phyloP scores from a whole-genome alignment of 768 basidiomycete genomes.

The Asterophora lycoperdoides region DNA sequence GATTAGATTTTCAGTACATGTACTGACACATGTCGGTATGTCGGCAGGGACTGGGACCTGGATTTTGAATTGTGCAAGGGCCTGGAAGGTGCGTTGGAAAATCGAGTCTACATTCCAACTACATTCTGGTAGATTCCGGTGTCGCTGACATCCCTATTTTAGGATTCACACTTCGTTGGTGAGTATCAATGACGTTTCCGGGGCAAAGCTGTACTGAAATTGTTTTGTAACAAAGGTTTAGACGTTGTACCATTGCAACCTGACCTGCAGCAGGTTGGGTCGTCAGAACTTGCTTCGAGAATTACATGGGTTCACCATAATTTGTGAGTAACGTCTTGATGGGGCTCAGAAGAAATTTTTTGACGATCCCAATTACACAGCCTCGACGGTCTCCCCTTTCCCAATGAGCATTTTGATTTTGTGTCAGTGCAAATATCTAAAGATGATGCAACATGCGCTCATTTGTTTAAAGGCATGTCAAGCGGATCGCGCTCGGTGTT shows the following conservation, averaged over 20 bases:
- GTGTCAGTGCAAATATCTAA: slow-evolving; percentile 45
- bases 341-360: slow-evolving; percentile 1
- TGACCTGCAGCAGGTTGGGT: slow-evolving; percentile 57
- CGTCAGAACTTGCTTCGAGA: slow-evolving; percentile 50
- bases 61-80: slow-evolving; percentile 60
- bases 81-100: slow-evolving; percentile 53
- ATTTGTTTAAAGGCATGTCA: slow-evolving; percentile 48
- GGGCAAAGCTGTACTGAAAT: not conserved
- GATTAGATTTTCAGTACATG: not conserved
- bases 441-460: slow-evolving; percentile 4
- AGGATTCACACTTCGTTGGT: slow-evolving; percentile 66
- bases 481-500: slow-evolving; percentile 68
- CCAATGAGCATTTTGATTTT: slow-evolving; percentile 70
- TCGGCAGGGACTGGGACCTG: slow-evolving; percentile 64
- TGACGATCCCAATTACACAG: slow-evolving; percentile 28
- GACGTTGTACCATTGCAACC: slow-evolving; percentile 73
- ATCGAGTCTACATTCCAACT: slow-evolving; percentile 5
- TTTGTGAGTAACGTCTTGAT: slow-evolving; percentile 43
- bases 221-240: slow-evolving; percentile 37
- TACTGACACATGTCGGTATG: not conserved
- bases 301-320: slow-evolving; percentile 73
- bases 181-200: not conserved
- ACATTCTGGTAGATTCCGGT: no score
- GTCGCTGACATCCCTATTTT: slow-evolving; percentile 6
- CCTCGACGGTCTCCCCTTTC: slow-evolving; percentile 66